Conservation (phyloP, 2,329 filamentous ascomycete genomes). For the Monosporascus sp. region DNA sequence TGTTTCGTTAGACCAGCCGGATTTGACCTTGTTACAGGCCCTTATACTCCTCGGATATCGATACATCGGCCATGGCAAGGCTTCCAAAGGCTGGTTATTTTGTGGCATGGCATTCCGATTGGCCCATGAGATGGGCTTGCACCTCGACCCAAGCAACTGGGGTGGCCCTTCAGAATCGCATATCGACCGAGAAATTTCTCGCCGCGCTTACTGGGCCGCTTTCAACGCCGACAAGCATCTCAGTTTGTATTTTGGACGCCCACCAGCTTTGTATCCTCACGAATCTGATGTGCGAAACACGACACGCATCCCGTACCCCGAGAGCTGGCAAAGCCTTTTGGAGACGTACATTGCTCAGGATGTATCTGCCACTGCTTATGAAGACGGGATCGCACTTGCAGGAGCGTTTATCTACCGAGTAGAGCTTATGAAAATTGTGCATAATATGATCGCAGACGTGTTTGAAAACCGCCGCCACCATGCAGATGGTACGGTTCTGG, state of each 20-base stretch:
- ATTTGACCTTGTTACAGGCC: constrained; percentile 42
- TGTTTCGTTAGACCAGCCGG: constrained; percentile 38
- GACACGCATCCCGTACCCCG: constrained; percentile 43
- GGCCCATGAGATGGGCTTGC: constrained; percentile 47
- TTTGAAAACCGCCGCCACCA: constrained; percentile 43
- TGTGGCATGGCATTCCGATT: constrained; percentile 48
- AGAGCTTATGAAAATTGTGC: constrained; percentile 44
- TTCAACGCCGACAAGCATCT: constrained; percentile 48
- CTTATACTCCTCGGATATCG: constrained; percentile 41
- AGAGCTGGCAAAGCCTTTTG: constrained; percentile 42
- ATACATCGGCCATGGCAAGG: constrained; percentile 42
- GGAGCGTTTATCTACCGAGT: constrained; percentile 43
- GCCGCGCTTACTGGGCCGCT: constrained; percentile 46
- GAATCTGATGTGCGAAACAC: constrained; percentile 46
- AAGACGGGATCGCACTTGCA: constrained; percentile 40
- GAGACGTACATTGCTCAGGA: constrained; percentile 43
- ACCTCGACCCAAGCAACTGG: constrained; percentile 48
- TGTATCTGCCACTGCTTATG: constrained; percentile 39
- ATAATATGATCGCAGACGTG: constrained; percentile 45
- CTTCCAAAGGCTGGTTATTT: constrained; percentile 47
- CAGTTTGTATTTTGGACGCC: constrained; percentile 46
- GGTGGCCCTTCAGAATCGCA: constrained; percentile 32
- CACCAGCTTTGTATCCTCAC: constrained; percentile 43
- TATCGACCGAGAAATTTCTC: constrained; percentile 42
- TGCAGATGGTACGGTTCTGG: constrained; percentile 35